Conservation (phyloP, 768 basidiomycete genomes). For the Guyanaporus albipodus region DNA sequence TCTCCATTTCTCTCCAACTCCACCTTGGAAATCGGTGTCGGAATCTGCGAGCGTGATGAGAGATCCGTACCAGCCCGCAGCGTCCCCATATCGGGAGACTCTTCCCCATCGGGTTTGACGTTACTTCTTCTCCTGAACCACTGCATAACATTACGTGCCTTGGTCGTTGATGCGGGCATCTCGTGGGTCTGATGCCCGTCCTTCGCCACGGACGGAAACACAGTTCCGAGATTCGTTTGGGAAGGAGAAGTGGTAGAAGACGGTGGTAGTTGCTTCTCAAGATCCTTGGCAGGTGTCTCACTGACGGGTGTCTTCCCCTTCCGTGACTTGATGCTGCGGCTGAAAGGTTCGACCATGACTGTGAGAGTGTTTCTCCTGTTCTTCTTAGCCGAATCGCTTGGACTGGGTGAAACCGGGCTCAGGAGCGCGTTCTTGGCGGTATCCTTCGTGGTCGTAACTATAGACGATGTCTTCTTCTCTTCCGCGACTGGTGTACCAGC, state of each 20-base stretch:
- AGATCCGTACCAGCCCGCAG: conserved; percentile 21
- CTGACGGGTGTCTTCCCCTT: conserved; percentile 33
- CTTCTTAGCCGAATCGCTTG: conserved; percentile 45
- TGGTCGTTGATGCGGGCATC: conserved; percentile 72
- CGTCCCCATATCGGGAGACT: conserved; percentile 8
- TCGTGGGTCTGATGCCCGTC: conserved; percentile 30
- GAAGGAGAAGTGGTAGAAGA: conserved; percentile 31
- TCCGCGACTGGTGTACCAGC: conserved; percentile 19
- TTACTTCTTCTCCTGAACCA: conserved; percentile 89
- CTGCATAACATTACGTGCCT: conserved; percentile 95
- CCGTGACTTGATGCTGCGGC: conserved; percentile 39
- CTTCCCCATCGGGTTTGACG: conserved; percentile 29
- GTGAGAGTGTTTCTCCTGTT: conserved; percentile 78
- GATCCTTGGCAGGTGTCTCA: conserved; percentile 41
- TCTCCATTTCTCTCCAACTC: conserved; percentile 20
- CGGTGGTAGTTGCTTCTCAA: conserved; percentile 32
- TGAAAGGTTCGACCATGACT: conserved; percentile 80
- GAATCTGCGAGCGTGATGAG: conserved; percentile 29
- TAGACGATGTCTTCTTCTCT: conserved; percentile 14
- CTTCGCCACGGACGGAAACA: conserved; percentile 27
- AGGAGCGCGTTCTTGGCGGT: conserved; percentile 32
- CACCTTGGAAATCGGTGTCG: conserved; percentile 26
- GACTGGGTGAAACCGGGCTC: conserved; percentile 33
- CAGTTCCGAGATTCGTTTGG: conserved; percentile 21
- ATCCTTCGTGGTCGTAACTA: conserved; percentile 8